Evolutionary conservation across 768 basidiomycete genomes (phyloP).

Genomic region (Suillus bovinus): DNA sequence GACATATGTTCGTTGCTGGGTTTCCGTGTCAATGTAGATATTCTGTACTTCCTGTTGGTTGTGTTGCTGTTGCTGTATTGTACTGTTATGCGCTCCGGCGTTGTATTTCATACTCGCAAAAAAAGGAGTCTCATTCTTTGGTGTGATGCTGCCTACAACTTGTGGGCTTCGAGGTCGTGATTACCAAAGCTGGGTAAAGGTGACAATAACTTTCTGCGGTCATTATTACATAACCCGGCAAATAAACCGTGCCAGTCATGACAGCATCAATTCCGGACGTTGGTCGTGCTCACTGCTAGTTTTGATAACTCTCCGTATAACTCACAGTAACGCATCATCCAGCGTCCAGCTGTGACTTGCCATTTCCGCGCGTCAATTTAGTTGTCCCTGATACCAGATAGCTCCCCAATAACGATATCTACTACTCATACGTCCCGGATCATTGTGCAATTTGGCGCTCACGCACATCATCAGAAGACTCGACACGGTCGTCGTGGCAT

Average conservation of each 20-base stretch:
- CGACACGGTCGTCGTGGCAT: constrained; percentile 1
- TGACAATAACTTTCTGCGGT: too few species aligned
- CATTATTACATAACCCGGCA: background rate
- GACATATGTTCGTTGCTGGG: background rate
- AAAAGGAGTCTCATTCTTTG: background rate
- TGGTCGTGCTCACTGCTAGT: background rate
- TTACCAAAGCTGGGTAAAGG: too few species aligned
- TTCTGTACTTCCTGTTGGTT: background rate
- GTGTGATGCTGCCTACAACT: too few species aligned
- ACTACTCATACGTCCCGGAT: background rate
- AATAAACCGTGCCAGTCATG: background rate
- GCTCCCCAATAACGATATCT: background rate
- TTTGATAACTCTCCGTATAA: background rate
- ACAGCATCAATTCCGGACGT: background rate
- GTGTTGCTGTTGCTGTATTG: background rate
- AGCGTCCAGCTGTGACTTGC: background rate
- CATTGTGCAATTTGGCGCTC: background rate
- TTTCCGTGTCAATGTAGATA: background rate
- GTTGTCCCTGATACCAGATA: background rate
- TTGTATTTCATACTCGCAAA: background rate
- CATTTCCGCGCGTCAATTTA: background rate
- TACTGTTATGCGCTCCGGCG: background rate
- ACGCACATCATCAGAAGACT: background rate
- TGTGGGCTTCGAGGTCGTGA: too few species aligned
- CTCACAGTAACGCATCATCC: background rate